Evolutionary conservation across 1,139 yeast genomes (phyloP).

Genomic region (Schwanniomyces etchellsii): DNA sequence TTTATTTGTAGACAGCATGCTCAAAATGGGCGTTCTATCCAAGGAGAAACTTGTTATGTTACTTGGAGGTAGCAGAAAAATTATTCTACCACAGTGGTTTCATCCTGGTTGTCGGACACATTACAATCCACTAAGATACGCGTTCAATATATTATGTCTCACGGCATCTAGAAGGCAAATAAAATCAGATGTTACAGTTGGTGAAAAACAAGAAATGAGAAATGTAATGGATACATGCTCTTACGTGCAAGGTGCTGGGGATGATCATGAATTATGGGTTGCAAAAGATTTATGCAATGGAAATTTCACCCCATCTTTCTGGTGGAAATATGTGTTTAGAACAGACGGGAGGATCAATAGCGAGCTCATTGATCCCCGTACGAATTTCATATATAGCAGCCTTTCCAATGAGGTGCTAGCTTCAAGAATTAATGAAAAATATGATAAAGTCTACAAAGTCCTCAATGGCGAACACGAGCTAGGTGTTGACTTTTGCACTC

Average conservation of each 20-base stretch:
- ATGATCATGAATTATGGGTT: constrained; percentile 90
- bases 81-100: constrained; percentile 66
- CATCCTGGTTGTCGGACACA: constrained; percentile 37
- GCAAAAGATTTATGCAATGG: constrained; percentile 29
- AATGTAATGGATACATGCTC: constrained; percentile 15
- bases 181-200: constrained; percentile 14
- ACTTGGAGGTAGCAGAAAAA: constrained; percentile 27
- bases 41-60: constrained; percentile 21
- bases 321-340: constrained; percentile 47
- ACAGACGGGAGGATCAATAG: constrained; percentile 2
- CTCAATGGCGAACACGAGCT: background rate
- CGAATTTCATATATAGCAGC: constrained; percentile 30
- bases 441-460: constrained; percentile 3
- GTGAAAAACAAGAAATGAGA: constrained; percentile 1
- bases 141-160: constrained; percentile 37
- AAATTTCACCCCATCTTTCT: constrained; percentile 43
- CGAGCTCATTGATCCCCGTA: constrained; percentile 20
- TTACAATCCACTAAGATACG: constrained; percentile 1
- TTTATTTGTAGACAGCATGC: constrained; percentile 41
- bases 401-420: constrained; percentile 21
- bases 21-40: constrained; percentile 29
- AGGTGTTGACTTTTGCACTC: constrained; percentile 8
- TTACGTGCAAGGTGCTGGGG: constrained; percentile 90
- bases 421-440: constrained; percentile 9
- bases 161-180: constrained; percentile 53